Percentiles rank a stretch among this genome's conserved stretches.
Evolutionary conservation across 2,329 filamentous ascomycete genomes (phyloP).

Genomic region (Xylaria sp.): DNA sequence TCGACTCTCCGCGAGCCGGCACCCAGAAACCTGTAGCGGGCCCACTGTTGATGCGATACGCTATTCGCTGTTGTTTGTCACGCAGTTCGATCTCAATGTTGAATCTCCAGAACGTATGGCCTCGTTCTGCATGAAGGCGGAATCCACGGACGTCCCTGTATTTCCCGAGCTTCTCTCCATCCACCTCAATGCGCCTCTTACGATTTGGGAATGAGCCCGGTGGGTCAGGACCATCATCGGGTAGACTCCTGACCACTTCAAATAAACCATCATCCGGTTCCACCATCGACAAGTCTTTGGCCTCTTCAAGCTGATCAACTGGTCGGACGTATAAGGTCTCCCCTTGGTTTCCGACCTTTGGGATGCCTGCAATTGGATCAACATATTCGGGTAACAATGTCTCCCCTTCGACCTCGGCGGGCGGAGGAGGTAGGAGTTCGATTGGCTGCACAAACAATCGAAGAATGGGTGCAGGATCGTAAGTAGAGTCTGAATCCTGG

Average conservation of each 20-base stretch:
- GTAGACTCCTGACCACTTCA: constrained; percentile 65
- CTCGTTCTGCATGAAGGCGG: constrained; percentile 82
- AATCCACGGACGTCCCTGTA: constrained; percentile 84
- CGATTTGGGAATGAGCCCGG: constrained; percentile 61
- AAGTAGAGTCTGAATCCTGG: constrained; percentile 80
- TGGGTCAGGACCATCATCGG: constrained; percentile 56
- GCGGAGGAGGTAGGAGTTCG: constrained; percentile 79
- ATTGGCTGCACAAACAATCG: constrained; percentile 87
- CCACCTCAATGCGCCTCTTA: constrained; percentile 59
- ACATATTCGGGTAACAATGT: constrained; percentile 80
- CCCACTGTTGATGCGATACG: constrained; percentile 93
- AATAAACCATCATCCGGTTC: constrained; percentile 86
- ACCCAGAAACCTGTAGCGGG: constrained; percentile 95
- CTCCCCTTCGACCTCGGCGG: constrained; percentile 68
- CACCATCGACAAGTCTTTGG: constrained; percentile 75
- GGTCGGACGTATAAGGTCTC: constrained; percentile 87
- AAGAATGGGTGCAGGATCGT: constrained; percentile 77
- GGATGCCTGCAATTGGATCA: constrained; percentile 86
- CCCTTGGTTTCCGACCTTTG: constrained; percentile 83
- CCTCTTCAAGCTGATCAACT: constrained; percentile 83
- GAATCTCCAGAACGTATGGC: constrained; percentile 96
- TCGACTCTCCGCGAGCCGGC: constrained; percentile 78
- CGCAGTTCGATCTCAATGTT: constrained; percentile 90
- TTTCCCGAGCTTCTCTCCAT: constrained; percentile 82
- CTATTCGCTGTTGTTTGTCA: constrained; percentile 79